These are phyloP conservation scores for Gossypium australe DNA, from an alignment of 345 rosid genomes.

Conservation along the genomic window DNA sequence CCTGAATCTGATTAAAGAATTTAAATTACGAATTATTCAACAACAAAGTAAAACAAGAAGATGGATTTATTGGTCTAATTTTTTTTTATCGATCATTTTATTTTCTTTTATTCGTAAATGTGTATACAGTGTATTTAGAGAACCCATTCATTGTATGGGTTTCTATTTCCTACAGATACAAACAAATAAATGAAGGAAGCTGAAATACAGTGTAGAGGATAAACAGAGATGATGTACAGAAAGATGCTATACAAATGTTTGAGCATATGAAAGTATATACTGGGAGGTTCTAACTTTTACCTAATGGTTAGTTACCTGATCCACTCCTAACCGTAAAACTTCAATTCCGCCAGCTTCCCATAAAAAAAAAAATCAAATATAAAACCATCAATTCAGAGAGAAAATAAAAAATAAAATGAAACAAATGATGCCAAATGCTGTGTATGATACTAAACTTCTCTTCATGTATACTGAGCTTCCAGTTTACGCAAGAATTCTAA, in stretches of 20 bases:
- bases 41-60: not conserved
- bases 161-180: slow-evolving; percentile 1
- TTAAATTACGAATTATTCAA: too few relatives aligned
- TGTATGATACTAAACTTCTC: slow-evolving; percentile 1
- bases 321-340: not conserved
- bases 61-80: not conserved
- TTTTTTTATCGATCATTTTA: not conserved
- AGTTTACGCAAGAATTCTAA: slow-evolving; percentile 64
- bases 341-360: not conserved
- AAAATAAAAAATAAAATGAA: not conserved
- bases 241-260: not conserved
- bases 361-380: not conserved
- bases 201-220: not conserved
- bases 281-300: not conserved
- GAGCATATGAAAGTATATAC: not conserved
- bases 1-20: too few relatives aligned
- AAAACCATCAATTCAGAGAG: not conserved
- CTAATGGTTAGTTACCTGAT: not conserved
- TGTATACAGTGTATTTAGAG: slow-evolving; percentile 9
- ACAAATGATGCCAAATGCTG: not conserved
- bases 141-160: slow-evolving; percentile 11
- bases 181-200: not conserved
- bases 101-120: not conserved
- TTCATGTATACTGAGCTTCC: slow-evolving; percentile 36
- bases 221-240: not conserved